These are phyloP conservation scores for Clitoria ternatea DNA, from an alignment of 306 rosid species.

Conservation along the genomic window DNA sequence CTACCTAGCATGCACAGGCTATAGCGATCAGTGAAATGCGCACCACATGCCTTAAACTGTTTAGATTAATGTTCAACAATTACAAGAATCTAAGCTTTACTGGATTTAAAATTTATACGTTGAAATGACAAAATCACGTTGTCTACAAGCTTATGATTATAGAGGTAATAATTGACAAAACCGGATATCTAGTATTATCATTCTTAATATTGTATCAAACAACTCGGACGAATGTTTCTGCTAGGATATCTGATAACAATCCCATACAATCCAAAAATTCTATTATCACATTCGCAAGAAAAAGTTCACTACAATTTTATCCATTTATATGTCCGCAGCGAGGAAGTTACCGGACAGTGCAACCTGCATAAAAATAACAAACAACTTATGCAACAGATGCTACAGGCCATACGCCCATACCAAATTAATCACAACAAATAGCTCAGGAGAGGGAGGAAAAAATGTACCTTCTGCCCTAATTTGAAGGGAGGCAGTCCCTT, in stretches of 20 bases:
- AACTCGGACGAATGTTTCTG: slow-evolving; percentile 4
- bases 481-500: slow-evolving; percentile 93
- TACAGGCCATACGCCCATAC: neutral
- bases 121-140: neutral
- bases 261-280: neutral
- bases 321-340: slow-evolving; percentile 63
- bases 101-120: neutral
- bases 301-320: neutral
- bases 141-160: neutral
- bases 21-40: no score
- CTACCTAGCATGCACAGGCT: no score
- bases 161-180: neutral
- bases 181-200: neutral
- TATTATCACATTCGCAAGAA: neutral
- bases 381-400: neutral
- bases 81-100: neutral
- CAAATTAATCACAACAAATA: neutral
- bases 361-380: slow-evolving; percentile 48
- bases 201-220: neutral
- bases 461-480: slow-evolving; percentile 96
- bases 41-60: neutral
- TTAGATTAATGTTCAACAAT: no score
- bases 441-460: neutral
- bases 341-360: slow-evolving; percentile 62
- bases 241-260: neutral